Conservation (phyloP, 2,329 filamentous ascomycete genomes). For the Fusarium tjaetaba region DNA sequence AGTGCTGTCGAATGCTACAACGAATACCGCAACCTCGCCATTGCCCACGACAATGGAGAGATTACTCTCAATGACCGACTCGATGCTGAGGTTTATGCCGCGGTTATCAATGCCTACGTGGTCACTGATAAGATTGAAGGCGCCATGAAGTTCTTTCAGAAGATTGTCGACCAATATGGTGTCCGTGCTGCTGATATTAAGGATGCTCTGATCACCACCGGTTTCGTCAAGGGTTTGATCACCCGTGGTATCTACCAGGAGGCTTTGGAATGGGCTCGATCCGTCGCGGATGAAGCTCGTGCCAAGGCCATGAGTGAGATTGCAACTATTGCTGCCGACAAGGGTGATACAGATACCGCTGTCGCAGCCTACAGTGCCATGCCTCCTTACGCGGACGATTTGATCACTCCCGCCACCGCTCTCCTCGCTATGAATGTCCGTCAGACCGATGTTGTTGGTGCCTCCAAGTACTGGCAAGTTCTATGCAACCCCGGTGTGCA, state of each 20-base stretch:
- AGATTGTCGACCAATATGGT: conserved; percentile 73
- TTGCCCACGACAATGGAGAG: conserved; percentile 81
- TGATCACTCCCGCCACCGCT: conserved; percentile 74
- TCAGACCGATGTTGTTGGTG: conserved; percentile 79
- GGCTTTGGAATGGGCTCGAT: conserved; percentile 77
- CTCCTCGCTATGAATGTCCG: conserved; percentile 89
- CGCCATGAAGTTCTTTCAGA: conserved; percentile 85
- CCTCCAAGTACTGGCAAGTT: conserved; percentile 82
- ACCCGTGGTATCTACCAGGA: conserved; percentile 75
- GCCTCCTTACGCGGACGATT: conserved; percentile 58
- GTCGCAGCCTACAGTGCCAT: conserved; percentile 72
- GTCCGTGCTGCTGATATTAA: conserved; percentile 71
- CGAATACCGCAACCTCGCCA: conserved; percentile 89
- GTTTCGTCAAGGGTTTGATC: conserved; percentile 82
- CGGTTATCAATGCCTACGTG: conserved; percentile 91
- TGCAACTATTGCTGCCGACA: conserved; percentile 82
- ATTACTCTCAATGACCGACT: conserved; percentile 75
- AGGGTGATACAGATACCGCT: conserved; percentile 75
- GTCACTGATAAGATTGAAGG: conserved; percentile 82
- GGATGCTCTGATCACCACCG: conserved; percentile 75
- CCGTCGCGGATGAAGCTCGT: conserved; percentile 68
- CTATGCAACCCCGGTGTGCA: conserved; percentile 71
- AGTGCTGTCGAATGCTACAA: conserved; percentile 96
- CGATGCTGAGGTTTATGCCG: conserved; percentile 87
- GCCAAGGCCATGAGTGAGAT: conserved; percentile 76